Evolutionary conservation across 2,329 filamentous ascomycete species (phyloP).

Genomic region (Neofusicoccum cordaticola): DNA sequence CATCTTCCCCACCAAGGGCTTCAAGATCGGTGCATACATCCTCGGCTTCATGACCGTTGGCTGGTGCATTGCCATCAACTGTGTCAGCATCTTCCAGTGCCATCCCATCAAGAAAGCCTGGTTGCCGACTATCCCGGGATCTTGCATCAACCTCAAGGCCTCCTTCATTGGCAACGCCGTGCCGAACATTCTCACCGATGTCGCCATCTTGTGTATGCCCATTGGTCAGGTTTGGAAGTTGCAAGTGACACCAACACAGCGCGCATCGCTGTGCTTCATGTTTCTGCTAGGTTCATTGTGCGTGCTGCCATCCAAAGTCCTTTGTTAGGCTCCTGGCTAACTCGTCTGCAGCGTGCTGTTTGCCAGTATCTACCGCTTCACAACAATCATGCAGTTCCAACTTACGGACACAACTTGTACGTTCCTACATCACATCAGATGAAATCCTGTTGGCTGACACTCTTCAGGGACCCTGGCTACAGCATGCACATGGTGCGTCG

Average conservation of each 20-base stretch:
- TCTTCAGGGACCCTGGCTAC: constrained; percentile 17
- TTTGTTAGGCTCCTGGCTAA: not conserved
- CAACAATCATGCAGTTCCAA: constrained; percentile 21
- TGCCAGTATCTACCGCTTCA: constrained; percentile 21
- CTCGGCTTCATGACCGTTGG: constrained; percentile 45
- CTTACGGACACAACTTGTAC: constrained; percentile 18
- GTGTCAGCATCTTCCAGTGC: constrained; percentile 54
- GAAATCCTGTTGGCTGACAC: not conserved
- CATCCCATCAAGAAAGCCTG: constrained; percentile 51
- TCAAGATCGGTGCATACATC: constrained; percentile 42
- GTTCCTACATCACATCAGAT: not conserved
- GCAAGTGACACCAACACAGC: constrained; percentile 43
- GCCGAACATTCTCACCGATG: constrained; percentile 48
- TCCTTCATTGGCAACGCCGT: constrained; percentile 52
- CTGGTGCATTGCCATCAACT: constrained; percentile 50
- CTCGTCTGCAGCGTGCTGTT: constrained; percentile 21
- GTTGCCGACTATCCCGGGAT: constrained; percentile 45
- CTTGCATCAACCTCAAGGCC: constrained; percentile 50
- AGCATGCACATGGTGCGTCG: constrained; percentile 21
- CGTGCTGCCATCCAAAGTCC: constrained; percentile 15
- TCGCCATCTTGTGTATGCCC: constrained; percentile 48
- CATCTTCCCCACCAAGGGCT: constrained; percentile 48
- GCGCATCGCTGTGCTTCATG: constrained; percentile 45
- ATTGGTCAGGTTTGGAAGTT: constrained; percentile 48
- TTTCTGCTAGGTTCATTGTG: constrained; percentile 48